Base-by-base conservation (phyloP, 2,329 filamentous ascomycete genomes). In the Cladosporium sphaerospermum region DNA sequence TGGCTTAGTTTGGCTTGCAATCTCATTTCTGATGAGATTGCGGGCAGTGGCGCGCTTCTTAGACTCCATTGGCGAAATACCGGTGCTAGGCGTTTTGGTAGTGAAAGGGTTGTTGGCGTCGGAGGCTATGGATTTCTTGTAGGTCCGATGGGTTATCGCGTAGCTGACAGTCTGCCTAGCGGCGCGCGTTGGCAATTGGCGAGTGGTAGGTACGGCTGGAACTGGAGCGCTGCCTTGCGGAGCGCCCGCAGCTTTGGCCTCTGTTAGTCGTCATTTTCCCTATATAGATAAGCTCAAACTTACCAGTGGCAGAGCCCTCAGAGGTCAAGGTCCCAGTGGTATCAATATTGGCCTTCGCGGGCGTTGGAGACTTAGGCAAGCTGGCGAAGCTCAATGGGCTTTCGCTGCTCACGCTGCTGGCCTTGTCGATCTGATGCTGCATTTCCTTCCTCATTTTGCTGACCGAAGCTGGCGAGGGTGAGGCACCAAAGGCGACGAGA, bases 1-100 rank as follows among this genome's bases (percentile, higher is more conserved):
- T 1, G 64, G 67, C 57, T 71, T 75, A 4, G 73, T 73, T 54
- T 67, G 60, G 11, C 62, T 61, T 1, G 67, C 67, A 45, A 76
- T 76, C 5, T 71, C 72, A 4, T 69, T 64, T 23, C 73, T 69
- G 9, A 75, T 64, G 8, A 66, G 64, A 14, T 56, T 62, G 2
- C 74, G 71, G n/a, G 70, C 67, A 2, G 73, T 73, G 32, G 71
- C 64, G 5, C 61, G 59, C 53, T 66, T 70, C 13, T 32, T 10
- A 10, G 33, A 13, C 9, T 11, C 44, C 33, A 39, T 47, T 8
- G 16, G 13, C 6, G 16, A 14, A 9, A 14, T 13, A 11, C 11
- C 13, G 11, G 31, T 16, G 16, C 41, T 18, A 13, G 23, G 39
- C 6, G 57, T 58, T 46, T 61, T 56, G 16, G 57, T 61, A 10